Conservation (phyloP, 305 asterid species). For the Fraxinus sp. region DNA sequence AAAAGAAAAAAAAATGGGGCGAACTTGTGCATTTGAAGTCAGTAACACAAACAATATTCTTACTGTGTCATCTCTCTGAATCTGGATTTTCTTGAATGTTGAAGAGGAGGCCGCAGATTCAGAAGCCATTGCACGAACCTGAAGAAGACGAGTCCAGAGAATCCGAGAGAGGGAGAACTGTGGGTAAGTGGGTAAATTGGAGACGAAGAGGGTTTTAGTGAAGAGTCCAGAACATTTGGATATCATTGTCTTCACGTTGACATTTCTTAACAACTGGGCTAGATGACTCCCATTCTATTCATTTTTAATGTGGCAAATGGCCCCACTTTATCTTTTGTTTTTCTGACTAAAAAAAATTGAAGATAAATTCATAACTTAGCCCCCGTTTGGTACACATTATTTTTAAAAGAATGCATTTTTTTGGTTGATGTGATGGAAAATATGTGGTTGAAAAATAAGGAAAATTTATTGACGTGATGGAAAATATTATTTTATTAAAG, state of each 20-base stretch:
- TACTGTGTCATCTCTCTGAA: slow-evolving; percentile 75
- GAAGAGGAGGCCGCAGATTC: slow-evolving; percentile 43
- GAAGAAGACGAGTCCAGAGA: slow-evolving; percentile 30
- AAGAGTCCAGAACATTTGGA: slow-evolving; percentile 37
- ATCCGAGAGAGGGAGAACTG: slow-evolving; percentile 16
- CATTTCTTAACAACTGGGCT: background rate
- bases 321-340: too few species aligned
- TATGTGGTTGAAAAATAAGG: too few species aligned
- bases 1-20: background rate
- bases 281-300: background rate
- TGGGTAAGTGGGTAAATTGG: slow-evolving; percentile 6
- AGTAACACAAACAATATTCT: slow-evolving; percentile 3
- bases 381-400: too few species aligned
- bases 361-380: too few species aligned
- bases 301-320: too few species aligned
- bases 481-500: too few species aligned
- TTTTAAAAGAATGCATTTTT: too few species aligned
- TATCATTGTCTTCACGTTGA: slow-evolving; percentile 22
- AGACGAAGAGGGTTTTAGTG: slow-evolving; percentile 29
- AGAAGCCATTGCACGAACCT: slow-evolving; percentile 72
- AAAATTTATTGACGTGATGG: too few species aligned
- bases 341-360: too few species aligned
- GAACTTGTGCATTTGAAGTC: background rate
- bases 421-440: too few species aligned
- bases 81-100: slow-evolving; percentile 74